Evolutionary conservation across 225 moss, liverwort and hornwort genomes (phyloP).

Genomic region (Sphagnum tenellum): DNA sequence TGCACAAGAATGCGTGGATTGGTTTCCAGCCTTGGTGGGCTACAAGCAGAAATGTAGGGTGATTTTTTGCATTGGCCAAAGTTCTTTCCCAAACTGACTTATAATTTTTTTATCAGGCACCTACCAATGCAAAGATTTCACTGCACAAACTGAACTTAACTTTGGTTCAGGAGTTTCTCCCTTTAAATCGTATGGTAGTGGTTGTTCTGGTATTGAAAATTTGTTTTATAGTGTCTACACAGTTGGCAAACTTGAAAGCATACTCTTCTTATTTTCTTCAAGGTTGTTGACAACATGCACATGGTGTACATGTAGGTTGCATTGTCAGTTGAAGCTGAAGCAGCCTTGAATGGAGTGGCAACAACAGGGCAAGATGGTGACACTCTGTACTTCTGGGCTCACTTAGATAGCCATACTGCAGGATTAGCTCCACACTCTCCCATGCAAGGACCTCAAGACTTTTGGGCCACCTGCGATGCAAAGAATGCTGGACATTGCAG

Average conservation of each 20-base stretch:
- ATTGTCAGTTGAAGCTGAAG: constrained; percentile 51
- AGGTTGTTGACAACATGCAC: no score
- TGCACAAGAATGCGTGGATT: constrained; percentile 87
- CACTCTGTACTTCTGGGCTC: constrained; percentile 92
- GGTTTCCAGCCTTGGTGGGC: constrained; percentile 96
- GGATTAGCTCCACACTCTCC: constrained; percentile 10
- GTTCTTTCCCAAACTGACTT: no score
- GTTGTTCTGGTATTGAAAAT: no score
- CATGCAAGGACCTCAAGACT: constrained; percentile 32
- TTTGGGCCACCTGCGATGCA: constrained; percentile 72
- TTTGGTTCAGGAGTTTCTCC: no score
- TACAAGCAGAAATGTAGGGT: constrained; percentile 51
- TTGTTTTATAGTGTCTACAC: no score
- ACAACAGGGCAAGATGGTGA: constrained; percentile 48
- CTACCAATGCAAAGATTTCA: no score
- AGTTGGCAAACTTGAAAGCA: no score
- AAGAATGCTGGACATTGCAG: constrained; percentile 84
- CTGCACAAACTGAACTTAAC: no score
- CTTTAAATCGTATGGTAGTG: no score
- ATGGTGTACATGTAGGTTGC: constrained; percentile 40
- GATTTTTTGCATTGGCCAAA: no score
- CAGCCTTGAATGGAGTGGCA: constrained; percentile 44
- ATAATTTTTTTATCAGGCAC: no score
- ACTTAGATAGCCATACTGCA: constrained; percentile 21
- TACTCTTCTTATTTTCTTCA: no score